phyloP scores from a whole-genome alignment of 2,329 filamentous ascomycete genomes.

The Aspergillus carbonarius region DNA sequence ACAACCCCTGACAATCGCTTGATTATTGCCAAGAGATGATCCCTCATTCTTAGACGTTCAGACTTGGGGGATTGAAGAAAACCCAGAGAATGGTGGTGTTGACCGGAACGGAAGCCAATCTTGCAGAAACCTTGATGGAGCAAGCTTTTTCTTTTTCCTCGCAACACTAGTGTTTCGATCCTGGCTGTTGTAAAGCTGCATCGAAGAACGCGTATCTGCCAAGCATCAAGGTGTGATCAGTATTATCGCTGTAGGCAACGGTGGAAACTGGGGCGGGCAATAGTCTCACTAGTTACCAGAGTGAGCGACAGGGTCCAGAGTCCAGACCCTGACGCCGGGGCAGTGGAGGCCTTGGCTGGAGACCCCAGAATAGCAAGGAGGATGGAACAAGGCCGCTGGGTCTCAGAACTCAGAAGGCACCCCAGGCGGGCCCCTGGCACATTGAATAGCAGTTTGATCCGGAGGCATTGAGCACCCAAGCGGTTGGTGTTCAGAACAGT shows the following conservation, averaged over 20 bases:
- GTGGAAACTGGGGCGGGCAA: background rate
- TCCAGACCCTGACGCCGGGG: slow-evolving; percentile 1
- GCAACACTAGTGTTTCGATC: background rate
- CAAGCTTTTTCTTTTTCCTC: background rate
- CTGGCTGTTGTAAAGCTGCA: background rate
- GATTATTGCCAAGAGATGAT: background rate
- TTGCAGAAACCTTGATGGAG: background rate
- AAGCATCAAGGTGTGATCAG: background rate
- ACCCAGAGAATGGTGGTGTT: background rate
- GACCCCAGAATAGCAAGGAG: slow-evolving; percentile 14
- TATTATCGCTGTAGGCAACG: background rate
- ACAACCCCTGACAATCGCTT: background rate
- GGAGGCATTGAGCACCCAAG: too few relatives aligned
- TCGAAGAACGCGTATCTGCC: background rate
- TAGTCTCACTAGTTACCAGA: background rate
- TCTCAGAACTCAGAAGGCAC: slow-evolving; percentile 8
- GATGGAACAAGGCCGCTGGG: slow-evolving; percentile 8
- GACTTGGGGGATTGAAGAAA: background rate
- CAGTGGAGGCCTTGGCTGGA: slow-evolving; percentile 11
- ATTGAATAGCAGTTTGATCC: too few relatives aligned
- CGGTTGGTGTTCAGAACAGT: too few relatives aligned
- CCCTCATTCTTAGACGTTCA: background rate
- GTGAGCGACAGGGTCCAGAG: background rate
- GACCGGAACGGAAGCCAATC: background rate
- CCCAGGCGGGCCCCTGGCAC: background rate